Conservation (phyloP, 2,329 filamentous ascomycete species). For the Claviceps citrina region DNA sequence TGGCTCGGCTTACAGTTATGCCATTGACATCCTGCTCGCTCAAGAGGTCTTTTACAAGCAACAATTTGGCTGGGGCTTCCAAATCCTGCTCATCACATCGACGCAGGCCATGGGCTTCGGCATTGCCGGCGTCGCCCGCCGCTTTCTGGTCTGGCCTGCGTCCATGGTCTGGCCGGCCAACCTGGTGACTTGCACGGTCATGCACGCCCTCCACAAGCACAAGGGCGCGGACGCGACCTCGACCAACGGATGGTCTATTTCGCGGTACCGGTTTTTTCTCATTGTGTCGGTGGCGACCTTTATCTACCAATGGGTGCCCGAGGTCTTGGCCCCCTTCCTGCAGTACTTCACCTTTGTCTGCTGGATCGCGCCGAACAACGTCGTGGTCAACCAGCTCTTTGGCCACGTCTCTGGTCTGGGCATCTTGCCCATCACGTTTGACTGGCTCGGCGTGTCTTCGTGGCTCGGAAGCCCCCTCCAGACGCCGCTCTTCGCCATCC, state of each 20-base stretch:
- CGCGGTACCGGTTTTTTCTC: slow-evolving; percentile 32
- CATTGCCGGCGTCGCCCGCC: slow-evolving; percentile 32
- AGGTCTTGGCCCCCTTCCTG: slow-evolving; percentile 33
- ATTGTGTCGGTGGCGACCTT: slow-evolving; percentile 31
- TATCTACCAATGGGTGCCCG: slow-evolving; percentile 38
- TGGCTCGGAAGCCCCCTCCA: slow-evolving; percentile 35
- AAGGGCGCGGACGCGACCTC: slow-evolving; percentile 14
- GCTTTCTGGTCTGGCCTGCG: slow-evolving; percentile 37
- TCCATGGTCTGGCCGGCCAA: slow-evolving; percentile 39
- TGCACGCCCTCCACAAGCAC: slow-evolving; percentile 31
- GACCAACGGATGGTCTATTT: slow-evolving; percentile 23
- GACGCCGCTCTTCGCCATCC: slow-evolving; percentile 41
- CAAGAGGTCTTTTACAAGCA: slow-evolving; percentile 35
- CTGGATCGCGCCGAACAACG: slow-evolving; percentile 34
- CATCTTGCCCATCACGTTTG: slow-evolving; percentile 47
- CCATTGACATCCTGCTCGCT: slow-evolving; percentile 26
- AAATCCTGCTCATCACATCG: not conserved
- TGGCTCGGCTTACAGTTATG: slow-evolving; percentile 19
- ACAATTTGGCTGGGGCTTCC: slow-evolving; percentile 23
- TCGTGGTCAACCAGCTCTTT: slow-evolving; percentile 21
- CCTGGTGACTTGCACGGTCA: slow-evolving; percentile 34
- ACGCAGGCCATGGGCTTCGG: slow-evolving; percentile 32
- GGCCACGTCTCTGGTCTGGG: slow-evolving; percentile 24
- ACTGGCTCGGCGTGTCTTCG: slow-evolving; percentile 40
- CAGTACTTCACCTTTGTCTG: slow-evolving; percentile 36